These are phyloP conservation scores for Tolypocladium inflatum DNA, from an alignment of 2,329 filamentous ascomycete genomes.

Conservation along the genomic window DNA sequence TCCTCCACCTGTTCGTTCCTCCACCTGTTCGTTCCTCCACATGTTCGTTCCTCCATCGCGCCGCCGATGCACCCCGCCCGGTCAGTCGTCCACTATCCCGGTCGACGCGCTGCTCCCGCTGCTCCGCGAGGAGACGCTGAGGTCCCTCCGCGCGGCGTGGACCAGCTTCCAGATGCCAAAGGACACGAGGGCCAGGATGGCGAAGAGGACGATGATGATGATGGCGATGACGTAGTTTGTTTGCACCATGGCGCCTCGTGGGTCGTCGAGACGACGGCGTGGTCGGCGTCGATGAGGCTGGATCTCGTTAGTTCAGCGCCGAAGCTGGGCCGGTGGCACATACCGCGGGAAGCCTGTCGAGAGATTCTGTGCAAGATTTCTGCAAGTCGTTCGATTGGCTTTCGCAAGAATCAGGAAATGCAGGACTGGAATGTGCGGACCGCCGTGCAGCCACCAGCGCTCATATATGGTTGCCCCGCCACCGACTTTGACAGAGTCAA, in stretches of 20 bases:
- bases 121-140: constrained; percentile 27
- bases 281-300: too few species aligned
- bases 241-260: constrained; percentile 38
- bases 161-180: constrained; percentile 57
- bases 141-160: constrained; percentile 34
- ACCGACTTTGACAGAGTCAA: constrained; percentile 25
- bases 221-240: constrained; percentile 59
- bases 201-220: constrained; percentile 58
- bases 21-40: too few species aligned
- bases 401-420: neutral
- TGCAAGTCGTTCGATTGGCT: neutral
- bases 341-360: too few species aligned
- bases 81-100: constrained; percentile 15
- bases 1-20: too few species aligned
- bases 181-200: constrained; percentile 49
- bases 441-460: constrained; percentile 3
- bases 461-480: constrained; percentile 39
- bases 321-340: too few species aligned
- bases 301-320: too few species aligned
- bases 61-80: too few species aligned
- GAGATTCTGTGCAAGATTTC: too few species aligned
- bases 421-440: constrained; percentile 7
- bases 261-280: too few species aligned
- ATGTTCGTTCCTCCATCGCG: too few species aligned
- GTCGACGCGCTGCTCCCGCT: constrained; percentile 17